These are phyloP conservation scores for Rhynchospora tenuis DNA, from an alignment of 176 grass and related monocot species.

Conservation along the genomic window DNA sequence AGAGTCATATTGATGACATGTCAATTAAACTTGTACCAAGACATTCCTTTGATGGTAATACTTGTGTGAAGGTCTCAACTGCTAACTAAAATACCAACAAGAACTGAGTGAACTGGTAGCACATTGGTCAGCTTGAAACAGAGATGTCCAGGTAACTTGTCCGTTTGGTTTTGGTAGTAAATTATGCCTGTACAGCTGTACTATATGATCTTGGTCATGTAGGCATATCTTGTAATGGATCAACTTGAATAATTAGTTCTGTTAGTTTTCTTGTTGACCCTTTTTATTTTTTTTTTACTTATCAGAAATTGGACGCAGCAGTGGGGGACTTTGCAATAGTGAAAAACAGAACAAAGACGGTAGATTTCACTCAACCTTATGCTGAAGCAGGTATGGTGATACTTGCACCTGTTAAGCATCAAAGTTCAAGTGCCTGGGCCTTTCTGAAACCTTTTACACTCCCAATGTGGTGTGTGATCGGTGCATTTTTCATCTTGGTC, in stretches of 20 bases:
- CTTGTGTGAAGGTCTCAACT: not conserved
- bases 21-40: not conserved
- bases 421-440: conserved; percentile 56
- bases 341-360: conserved; percentile 57
- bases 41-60: not conserved
- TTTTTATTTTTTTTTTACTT: not conserved
- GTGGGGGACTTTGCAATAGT: conserved; percentile 83
- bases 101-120: not conserved
- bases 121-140: not conserved
- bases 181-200: not conserved
- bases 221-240: not conserved
- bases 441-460: conserved; percentile 84
- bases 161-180: not conserved
- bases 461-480: conserved; percentile 73
- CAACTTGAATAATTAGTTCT: not conserved
- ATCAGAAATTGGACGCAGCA: conserved; percentile 63
- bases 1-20: not conserved
- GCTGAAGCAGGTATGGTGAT: conserved; percentile 69
- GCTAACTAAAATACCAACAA: not conserved
- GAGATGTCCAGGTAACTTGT: not conserved
- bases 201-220: not conserved
- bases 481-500: conserved; percentile 68
- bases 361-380: conserved; percentile 80
- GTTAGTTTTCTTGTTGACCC: not conserved
- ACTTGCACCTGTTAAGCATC: conserved; percentile 35